Evolutionary conservation across 2,329 filamentous ascomycete species (phyloP).

Genomic region (Cladosporium halotolerans): DNA sequence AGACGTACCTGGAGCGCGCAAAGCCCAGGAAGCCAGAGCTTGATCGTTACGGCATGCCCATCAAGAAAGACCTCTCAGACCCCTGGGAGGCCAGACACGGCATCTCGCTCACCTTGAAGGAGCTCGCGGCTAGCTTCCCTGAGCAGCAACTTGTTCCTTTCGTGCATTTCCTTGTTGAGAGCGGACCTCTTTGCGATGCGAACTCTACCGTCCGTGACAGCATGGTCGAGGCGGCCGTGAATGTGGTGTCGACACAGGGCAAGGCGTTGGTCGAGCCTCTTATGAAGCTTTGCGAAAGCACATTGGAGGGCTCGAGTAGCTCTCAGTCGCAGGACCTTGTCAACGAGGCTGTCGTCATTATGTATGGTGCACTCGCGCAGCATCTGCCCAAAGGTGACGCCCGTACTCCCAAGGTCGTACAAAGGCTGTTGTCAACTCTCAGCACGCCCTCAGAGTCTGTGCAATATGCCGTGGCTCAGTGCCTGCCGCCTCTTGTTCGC

Average conservation of each 20-base stretch:
- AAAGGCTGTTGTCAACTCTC: conserved; percentile 76
- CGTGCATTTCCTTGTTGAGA: conserved; percentile 76
- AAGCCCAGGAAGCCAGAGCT: conserved; percentile 78
- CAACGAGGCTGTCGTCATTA: conserved; percentile 94
- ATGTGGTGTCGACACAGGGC: conserved; percentile 74
- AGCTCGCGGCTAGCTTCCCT: conserved; percentile 66
- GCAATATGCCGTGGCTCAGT: conserved; percentile 92
- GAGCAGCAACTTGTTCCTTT: conserved; percentile 67
- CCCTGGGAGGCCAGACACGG: conserved; percentile 89
- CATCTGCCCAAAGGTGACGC: conserved; percentile 80
- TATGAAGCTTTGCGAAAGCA: conserved; percentile 86
- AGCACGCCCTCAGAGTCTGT: conserved; percentile 95
- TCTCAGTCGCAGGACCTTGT: conserved; percentile 79
- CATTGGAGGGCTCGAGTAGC: conserved; percentile 75
- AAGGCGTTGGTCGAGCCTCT: conserved; percentile 76
- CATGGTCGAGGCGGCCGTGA: conserved; percentile 86
- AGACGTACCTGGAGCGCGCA: conserved; percentile 68
- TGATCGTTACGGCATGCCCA: conserved; percentile 91
- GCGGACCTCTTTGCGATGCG: conserved; percentile 79
- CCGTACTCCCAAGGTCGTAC: conserved; percentile 81
- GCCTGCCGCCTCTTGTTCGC: conserved; percentile 81
- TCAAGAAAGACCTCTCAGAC: conserved; percentile 79
- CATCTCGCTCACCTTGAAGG: conserved; percentile 78
- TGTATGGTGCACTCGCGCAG: conserved; percentile 88
- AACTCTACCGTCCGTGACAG: conserved; percentile 71